Evolutionary conservation across 108 stramenopile species (phyloP).

Genomic region (Nannochloropsis salina): DNA sequence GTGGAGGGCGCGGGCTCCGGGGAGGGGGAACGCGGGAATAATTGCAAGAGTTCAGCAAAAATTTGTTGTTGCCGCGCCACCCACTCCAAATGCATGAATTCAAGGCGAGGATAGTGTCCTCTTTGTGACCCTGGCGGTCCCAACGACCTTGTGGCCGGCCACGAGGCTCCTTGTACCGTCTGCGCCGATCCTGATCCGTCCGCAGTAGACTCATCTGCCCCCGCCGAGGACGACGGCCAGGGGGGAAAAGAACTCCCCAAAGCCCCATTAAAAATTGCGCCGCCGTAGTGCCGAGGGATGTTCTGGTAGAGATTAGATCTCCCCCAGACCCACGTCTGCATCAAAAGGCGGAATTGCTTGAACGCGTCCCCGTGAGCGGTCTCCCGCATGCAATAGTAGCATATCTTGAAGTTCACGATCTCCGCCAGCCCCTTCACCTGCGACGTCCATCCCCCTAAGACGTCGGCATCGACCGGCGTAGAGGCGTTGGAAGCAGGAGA

Average conservation of each 20-base stretch:
- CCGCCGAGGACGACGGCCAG: not conserved
- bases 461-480: not conserved
- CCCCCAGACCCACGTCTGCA: not conserved
- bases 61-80: not conserved
- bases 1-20: not conserved
- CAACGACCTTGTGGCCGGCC: not conserved
- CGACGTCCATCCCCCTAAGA: not conserved
- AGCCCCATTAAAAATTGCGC: not conserved
- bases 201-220: not conserved
- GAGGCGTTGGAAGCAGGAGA: not conserved
- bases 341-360: constrained; percentile 3
- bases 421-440: not conserved
- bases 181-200: not conserved
- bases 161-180: not conserved
- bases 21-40: not conserved
- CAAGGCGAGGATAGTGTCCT: not conserved
- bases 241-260: not conserved
- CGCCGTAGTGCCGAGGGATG: not conserved
- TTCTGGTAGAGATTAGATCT: not conserved
- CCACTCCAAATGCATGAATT: not conserved
- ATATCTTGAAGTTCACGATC: not conserved
- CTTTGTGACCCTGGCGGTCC: no score
- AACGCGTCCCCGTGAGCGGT: not conserved
- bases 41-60: not conserved
- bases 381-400: not conserved